Evolutionary conservation across 2,329 filamentous ascomycete genomes (phyloP), one percentile per base, ranked within the genome.

Genomic region (Zasmidium angulare): DNA sequence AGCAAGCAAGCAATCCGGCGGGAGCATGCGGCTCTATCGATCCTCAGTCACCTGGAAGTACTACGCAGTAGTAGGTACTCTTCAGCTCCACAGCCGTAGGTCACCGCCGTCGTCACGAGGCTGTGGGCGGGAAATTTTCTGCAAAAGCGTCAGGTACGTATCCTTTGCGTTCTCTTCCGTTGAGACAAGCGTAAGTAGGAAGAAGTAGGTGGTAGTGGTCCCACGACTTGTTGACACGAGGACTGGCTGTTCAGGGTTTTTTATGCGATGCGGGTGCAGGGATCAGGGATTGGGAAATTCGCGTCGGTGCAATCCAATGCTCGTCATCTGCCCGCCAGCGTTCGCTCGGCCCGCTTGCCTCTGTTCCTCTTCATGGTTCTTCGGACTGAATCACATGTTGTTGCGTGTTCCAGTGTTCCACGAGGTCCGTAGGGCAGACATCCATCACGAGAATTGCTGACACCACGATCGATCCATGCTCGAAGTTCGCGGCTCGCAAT

Each of bases 371-470:
- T 53, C 0, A 14, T 54, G 58, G 54, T 17, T 7, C n/a, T 43
- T 17, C 12, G 9, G 6, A 4, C 26, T 29, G 6, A 29, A 4
- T 29, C 26, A 29, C 36, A 3, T 43, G 36, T 43, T 7, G 36
- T 58, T 63, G 58, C 61, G 61, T 58, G 58, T 60, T 50, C 57
- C 19, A 17, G 4, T 17, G 11, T 7, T 3, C 7, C 36, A 14
- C 6, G 24, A 59, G 46, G 26, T 11, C 11, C 11, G 26, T 11
- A 6, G 4, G 26, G 26, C 4, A 29, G 26, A 29, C 26, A 29
- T 6, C 26, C 6, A 29, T 29, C 26, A 29, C 26, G 26, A 29
- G 26, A 29, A 29, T 6, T 4, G 26, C 26, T 29, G 26, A 29
- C 26, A 29, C 26, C 6, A 6, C 26, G 26, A 4, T 11, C 26